A percentile compares a stretch with the other conserved stretches of the same genome.
Conservation (phyloP, 2,329 filamentous ascomycete species). For the Fusarium acutatum region DNA sequence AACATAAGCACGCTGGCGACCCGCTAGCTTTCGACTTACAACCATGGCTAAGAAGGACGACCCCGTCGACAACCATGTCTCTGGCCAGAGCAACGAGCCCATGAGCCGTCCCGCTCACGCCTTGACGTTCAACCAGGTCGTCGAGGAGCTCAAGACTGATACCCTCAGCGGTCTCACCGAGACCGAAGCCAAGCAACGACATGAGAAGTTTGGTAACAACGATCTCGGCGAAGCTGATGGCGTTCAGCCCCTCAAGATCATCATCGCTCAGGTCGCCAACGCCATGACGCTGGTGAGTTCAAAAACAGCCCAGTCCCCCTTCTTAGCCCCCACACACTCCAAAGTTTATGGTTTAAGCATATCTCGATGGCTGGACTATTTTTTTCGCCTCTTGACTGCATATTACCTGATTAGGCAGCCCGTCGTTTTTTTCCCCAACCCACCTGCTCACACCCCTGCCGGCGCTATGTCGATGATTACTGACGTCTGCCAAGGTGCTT, state of each 20-base stretch:
- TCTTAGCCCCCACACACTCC: conserved; percentile 3
- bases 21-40: conserved; percentile 13
- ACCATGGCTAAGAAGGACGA: conserved; percentile 37
- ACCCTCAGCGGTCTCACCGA: conserved; percentile 62
- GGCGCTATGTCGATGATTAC: not conserved
- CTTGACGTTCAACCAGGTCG: conserved; percentile 57
- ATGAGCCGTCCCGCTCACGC: conserved; percentile 67
- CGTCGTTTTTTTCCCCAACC: conserved; percentile 44
- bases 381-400: conserved; percentile 42
- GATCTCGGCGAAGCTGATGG: conserved; percentile 58
- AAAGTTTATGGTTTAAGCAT: conserved; percentile 22
- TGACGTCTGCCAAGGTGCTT: conserved; percentile 52
- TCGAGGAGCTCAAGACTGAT: conserved; percentile 62
- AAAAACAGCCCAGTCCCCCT: not conserved
- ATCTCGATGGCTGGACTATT: conserved; percentile 9
- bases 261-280: conserved; percentile 72
- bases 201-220: conserved; percentile 66
- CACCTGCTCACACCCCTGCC: conserved; percentile 1
- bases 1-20: conserved; percentile 19
- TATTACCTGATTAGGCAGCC: conserved; percentile 56
- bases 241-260: conserved; percentile 65
- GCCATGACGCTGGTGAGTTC: conserved; percentile 70
- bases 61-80: conserved; percentile 39
- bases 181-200: conserved; percentile 58
- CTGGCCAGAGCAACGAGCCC: conserved; percentile 47